A percentile compares a stretch with the other conserved stretches of the same genome.
These are phyloP conservation scores for Phlebiopsis flavidoalba DNA, from an alignment of 768 basidiomycete genomes.

Conservation along the genomic window DNA sequence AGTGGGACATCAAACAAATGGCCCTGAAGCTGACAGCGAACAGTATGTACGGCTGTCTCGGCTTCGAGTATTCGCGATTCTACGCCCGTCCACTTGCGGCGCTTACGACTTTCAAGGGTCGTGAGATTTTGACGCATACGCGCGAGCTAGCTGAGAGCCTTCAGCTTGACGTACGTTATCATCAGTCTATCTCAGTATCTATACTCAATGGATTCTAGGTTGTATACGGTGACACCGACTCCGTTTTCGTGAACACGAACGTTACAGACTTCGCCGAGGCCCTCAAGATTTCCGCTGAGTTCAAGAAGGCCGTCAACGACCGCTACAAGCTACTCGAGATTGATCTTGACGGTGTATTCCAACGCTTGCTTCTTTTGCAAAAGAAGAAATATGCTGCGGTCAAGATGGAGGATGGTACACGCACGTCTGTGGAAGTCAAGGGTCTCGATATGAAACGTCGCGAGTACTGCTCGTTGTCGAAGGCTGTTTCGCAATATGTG, in stretches of 20 bases:
- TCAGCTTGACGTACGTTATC: slow-evolving; percentile 72
- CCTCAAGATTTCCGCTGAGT: slow-evolving; percentile 81
- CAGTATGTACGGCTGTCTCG: slow-evolving; percentile 99
- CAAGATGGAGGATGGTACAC: slow-evolving; percentile 82
- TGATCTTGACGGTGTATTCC: slow-evolving; percentile 91
- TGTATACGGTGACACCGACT: slow-evolving; percentile 98
- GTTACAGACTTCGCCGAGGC: slow-evolving; percentile 86
- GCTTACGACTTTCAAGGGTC: slow-evolving; percentile 94
- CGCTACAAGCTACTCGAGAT: slow-evolving; percentile 95
- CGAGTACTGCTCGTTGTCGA: slow-evolving; percentile 91
- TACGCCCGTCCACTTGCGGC: slow-evolving; percentile 96
- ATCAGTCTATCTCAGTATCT: neutral
- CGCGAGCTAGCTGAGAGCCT: slow-evolving; percentile 88
- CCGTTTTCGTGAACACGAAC: slow-evolving; percentile 96
- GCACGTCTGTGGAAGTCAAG: slow-evolving; percentile 84
- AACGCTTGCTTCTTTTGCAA: slow-evolving; percentile 86
- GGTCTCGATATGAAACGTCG: slow-evolving; percentile 98
- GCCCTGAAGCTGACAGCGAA: slow-evolving; percentile 98
- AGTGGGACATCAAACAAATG: slow-evolving; percentile 97
- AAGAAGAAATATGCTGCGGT: slow-evolving; percentile 99
- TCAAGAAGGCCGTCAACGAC: slow-evolving; percentile 97
- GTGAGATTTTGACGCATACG: slow-evolving; percentile 93
- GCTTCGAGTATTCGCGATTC: slow-evolving; percentile 95
- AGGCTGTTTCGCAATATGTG: slow-evolving; percentile 88
- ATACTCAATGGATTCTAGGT: slow-evolving; percentile 48